phyloP scores from a whole-genome alignment of 345 rosid genomes.

The Salix suchowensis region DNA sequence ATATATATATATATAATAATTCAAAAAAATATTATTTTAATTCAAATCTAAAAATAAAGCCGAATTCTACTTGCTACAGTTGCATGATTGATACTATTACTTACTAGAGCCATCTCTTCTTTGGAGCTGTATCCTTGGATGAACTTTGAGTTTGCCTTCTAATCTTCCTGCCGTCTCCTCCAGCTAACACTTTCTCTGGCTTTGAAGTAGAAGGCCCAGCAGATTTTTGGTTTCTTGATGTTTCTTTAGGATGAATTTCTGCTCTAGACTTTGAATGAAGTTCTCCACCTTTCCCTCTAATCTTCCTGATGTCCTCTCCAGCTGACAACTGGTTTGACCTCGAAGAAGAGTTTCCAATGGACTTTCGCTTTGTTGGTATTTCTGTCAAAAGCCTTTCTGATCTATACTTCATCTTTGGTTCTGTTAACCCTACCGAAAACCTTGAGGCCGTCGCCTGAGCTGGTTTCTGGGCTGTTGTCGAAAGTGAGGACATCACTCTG shows the following conservation, averaged over 20 bases:
- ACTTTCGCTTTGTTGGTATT: no score
- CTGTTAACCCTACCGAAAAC: slow-evolving; percentile 23
- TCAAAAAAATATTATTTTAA: no score
- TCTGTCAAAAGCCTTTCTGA: no score
- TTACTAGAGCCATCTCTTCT: slow-evolving; percentile 64
- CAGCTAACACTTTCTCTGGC: slow-evolving; percentile 43
- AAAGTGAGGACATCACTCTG: slow-evolving; percentile 17
- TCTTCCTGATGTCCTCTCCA: no score
- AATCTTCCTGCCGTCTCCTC: slow-evolving; percentile 50
- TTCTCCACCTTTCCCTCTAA: no score
- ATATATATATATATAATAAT: no score
- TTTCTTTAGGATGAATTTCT: slow-evolving; percentile 48
- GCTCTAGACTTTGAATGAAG: slow-evolving; percentile 23
- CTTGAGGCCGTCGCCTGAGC: slow-evolving; percentile 25
- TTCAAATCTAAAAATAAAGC: not conserved
- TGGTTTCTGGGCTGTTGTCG: slow-evolving; percentile 12
- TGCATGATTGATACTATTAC: not conserved
- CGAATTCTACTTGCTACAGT: not conserved
- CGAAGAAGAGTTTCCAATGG: no score
- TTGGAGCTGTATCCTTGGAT: slow-evolving; percentile 36
- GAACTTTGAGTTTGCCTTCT: slow-evolving; percentile 41
- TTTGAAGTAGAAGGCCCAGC: slow-evolving; percentile 30
- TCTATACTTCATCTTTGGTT: not conserved
- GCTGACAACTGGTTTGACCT: no score
- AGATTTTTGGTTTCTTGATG: slow-evolving; percentile 39